Evolutionary conservation across 2,329 filamentous ascomycete species (phyloP).

Genomic region (Alternaria burnsii): DNA sequence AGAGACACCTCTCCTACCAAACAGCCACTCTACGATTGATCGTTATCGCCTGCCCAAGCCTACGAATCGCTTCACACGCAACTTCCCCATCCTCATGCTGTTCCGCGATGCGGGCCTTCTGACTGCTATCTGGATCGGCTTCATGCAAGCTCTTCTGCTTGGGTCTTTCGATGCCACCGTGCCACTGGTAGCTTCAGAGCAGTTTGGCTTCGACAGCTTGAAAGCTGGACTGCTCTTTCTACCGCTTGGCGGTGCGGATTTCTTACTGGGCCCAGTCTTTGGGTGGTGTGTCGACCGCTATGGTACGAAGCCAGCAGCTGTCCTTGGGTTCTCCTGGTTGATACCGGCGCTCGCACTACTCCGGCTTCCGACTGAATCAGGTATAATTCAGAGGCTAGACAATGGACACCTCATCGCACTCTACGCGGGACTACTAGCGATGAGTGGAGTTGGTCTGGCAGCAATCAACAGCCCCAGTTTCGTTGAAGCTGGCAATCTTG

Average conservation of each 20-base stretch:
- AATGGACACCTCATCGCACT: slow-evolving; percentile 52
- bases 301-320: slow-evolving; percentile 55
- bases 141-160: slow-evolving; percentile 50
- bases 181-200: slow-evolving; percentile 54
- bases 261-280: slow-evolving; percentile 57
- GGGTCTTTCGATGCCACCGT: slow-evolving; percentile 60
- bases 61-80: slow-evolving; percentile 51
- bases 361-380: slow-evolving; percentile 46
- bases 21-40: slow-evolving; percentile 28
- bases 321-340: slow-evolving; percentile 55
- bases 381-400: slow-evolving; percentile 27
- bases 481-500: slow-evolving; percentile 65
- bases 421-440: slow-evolving; percentile 56
- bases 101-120: slow-evolving; percentile 45
- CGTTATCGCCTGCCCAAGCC: slow-evolving; percentile 56
- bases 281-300: slow-evolving; percentile 59
- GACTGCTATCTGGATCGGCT: slow-evolving; percentile 44
- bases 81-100: slow-evolving; percentile 59
- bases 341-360: slow-evolving; percentile 55
- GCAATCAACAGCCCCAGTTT: slow-evolving; percentile 63
- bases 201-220: slow-evolving; percentile 57
- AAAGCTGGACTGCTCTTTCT: slow-evolving; percentile 57
- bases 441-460: slow-evolving; percentile 63
- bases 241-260: slow-evolving; percentile 55
- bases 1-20: slow-evolving; percentile 35